A percentile compares a stretch with the other conserved stretches of the same genome.
These are phyloP conservation scores for Babesia bigemina DNA, from an alignment of 169 alveolate species.

Conservation along the genomic window DNA sequence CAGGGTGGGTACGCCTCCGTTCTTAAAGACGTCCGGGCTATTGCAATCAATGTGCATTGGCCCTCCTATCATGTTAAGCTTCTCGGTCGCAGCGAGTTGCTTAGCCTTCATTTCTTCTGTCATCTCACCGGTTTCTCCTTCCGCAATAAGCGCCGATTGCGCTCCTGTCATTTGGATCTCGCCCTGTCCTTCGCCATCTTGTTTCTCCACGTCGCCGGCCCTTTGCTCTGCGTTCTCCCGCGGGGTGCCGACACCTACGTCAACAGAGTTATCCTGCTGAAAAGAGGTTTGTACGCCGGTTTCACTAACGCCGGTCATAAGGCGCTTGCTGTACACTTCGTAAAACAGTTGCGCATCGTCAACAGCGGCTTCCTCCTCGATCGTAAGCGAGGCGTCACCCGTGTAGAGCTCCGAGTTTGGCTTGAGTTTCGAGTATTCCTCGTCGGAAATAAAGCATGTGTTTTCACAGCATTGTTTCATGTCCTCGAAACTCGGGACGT, in stretches of 20 bases:
- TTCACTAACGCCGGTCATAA: neutral
- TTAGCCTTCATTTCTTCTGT: neutral
- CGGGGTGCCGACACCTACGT: slow-evolving; percentile 13
- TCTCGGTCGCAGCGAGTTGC: neutral
- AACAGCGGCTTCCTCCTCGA: slow-evolving; percentile 12
- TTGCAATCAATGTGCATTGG: neutral
- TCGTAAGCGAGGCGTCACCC: slow-evolving; percentile 4
- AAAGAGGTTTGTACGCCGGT: slow-evolving; percentile 17
- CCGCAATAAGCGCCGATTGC: neutral
- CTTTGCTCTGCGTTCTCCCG: slow-evolving; percentile 1
- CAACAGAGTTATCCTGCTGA: neutral
- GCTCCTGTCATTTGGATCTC: neutral
- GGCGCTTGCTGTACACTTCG: slow-evolving; percentile 1
- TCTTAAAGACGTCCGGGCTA: slow-evolving; percentile 19
- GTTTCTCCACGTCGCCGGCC: neutral
- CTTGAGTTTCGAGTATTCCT: slow-evolving; percentile 20
- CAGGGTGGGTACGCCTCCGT: slow-evolving; percentile 51
- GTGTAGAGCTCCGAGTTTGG: slow-evolving; percentile 35
- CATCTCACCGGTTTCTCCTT: neutral
- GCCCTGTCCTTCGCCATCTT: neutral
- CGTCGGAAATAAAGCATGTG: slow-evolving; percentile 20
- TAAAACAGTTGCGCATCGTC: slow-evolving; percentile 31
- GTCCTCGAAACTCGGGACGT: slow-evolving; percentile 25
- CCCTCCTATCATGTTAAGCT: slow-evolving; percentile 1
- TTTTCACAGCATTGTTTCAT: slow-evolving; percentile 12